Evolutionary conservation across 805 yeast species (phyloP), one percentile per base, ranked within the genome.

Genomic region (Candida manassasensis): DNA sequence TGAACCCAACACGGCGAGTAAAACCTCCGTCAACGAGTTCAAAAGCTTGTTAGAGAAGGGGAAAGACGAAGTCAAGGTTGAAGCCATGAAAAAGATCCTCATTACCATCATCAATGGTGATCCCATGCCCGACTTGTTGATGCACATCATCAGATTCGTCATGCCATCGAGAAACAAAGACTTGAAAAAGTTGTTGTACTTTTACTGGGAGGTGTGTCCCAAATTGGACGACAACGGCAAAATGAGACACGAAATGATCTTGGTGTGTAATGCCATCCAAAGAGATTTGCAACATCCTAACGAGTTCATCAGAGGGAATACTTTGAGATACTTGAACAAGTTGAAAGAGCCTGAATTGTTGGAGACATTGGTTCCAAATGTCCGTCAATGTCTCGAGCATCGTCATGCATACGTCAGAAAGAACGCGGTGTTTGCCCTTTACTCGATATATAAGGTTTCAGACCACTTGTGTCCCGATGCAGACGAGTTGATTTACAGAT

Each of bases 401-500:
- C 83, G 98, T 48, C 97, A 93, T 62, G 95, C 97, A 7, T 93
- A 94, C 54, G 98, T 93, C 43, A 81, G 99, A 57, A 93, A 93
- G 61, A 90, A 93, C 57, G 98, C 98, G 5, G 89, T 87, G 15
- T 82, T 90, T 61, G 95, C 97, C 27, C 77, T 93, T 40, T 77
- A 74, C 50, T 79, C 95, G 16, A 85, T 93, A 48, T 84, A 75
- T 60, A 72, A 79, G 55, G 89, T 83, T 35, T 79, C 95, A 21
- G 88, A 84, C 27, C 90, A 84, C 62, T 74, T 93, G 55, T 74
- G 86, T 30, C 98, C 98, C 5, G 98, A 94, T 64, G 96, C 97
- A n/a, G 82, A 88, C 35, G 95, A 85, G 47, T 73, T 90, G 43
- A 71, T 90, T 45, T 68, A 71, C 44, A 74, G 75, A 36, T 85